Percentiles rank a stretch among this genome's conserved stretches.
phyloP scores from a whole-genome alignment of 192 early-diverging fungal genomes.

The Mortierella hygrophila region DNA sequence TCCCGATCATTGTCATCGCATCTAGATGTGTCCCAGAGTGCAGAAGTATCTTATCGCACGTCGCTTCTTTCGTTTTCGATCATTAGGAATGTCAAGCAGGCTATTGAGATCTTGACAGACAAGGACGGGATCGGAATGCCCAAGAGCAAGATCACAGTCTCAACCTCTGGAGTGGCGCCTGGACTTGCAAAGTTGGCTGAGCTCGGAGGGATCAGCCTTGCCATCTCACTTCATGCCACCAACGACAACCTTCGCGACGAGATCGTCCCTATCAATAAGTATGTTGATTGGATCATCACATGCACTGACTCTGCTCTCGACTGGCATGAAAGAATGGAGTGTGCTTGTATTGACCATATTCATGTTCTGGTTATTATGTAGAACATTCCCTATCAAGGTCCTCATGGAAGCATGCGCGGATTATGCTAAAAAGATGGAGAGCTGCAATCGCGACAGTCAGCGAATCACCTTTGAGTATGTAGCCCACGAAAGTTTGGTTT shows the following conservation, averaged over 20 bases:
- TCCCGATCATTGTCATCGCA: conserved; percentile 19
- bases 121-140: conserved; percentile 69
- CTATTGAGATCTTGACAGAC: conserved; percentile 70
- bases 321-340: not conserved
- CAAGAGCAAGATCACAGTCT: conserved; percentile 85
- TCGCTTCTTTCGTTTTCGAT: not conserved
- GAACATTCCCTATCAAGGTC: conserved; percentile 77
- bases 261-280: conserved; percentile 89
- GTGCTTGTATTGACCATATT: not conserved
- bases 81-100: conserved; percentile 68
- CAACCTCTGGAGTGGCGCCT: conserved; percentile 88
- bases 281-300: not conserved
- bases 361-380: not conserved
- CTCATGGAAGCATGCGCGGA: conserved; percentile 78
- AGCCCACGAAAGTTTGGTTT: not conserved
- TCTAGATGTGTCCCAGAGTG: not conserved
- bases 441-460: conserved; percentile 61
- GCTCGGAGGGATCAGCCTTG: conserved; percentile 78
- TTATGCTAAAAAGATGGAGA: conserved; percentile 68
- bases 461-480: conserved; percentile 90
- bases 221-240: conserved; percentile 89
- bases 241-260: conserved; percentile 79
- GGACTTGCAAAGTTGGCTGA: conserved; percentile 80
- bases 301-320: not conserved
- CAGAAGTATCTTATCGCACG: not conserved